These are phyloP conservation scores for Fusarium sp. DNA, from an alignment of 2,329 filamentous ascomycete genomes.

Conservation along the genomic window DNA sequence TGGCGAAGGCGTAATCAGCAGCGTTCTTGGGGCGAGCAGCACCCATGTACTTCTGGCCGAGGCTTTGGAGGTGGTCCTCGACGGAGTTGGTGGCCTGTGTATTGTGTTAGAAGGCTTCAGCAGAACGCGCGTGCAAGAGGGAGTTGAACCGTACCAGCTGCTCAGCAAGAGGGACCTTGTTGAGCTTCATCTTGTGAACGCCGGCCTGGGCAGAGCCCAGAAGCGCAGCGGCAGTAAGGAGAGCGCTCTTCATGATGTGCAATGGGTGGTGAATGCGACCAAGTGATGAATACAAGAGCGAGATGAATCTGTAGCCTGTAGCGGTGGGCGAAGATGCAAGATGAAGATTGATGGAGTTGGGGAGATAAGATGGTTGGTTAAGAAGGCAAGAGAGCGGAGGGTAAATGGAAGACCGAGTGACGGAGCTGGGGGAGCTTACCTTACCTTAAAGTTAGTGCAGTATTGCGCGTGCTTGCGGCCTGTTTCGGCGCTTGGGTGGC, in stretches of 20 bases:
- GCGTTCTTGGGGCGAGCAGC: conserved; percentile 69
- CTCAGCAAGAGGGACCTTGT: conserved; percentile 92
- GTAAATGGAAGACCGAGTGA: conserved; percentile 31
- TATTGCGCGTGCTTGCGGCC: conserved; percentile 43
- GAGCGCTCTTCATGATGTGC: conserved; percentile 83
- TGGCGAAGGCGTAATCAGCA: conserved; percentile 80
- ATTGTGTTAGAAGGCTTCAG: conserved; percentile 23
- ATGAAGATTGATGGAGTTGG: conserved; percentile 36
- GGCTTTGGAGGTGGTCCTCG: conserved; percentile 79
- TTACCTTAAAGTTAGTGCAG: conserved; percentile 6
- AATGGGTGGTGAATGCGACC: conserved; percentile 17
- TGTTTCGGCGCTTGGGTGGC: conserved; percentile 36
- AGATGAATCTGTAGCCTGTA: background rate
- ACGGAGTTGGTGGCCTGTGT: conserved; percentile 79
- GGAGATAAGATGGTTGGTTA: conserved; percentile 41
- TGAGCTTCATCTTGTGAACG: conserved; percentile 95
- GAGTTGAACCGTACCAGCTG: conserved; percentile 76
- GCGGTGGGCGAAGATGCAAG: conserved; percentile 19
- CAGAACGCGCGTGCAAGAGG: background rate
- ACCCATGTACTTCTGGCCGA: conserved; percentile 98
- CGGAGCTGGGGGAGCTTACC: conserved; percentile 39
- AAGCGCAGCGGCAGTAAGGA: conserved; percentile 81
- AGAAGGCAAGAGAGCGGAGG: conserved; percentile 38
- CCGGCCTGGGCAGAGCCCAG: conserved; percentile 84
- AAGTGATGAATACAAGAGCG: background rate